Percentiles rank a stretch among this genome's conserved stretches.
These are phyloP conservation scores for Termitomyces sp. DNA, from an alignment of 768 basidiomycete species.

Conservation along the genomic window DNA sequence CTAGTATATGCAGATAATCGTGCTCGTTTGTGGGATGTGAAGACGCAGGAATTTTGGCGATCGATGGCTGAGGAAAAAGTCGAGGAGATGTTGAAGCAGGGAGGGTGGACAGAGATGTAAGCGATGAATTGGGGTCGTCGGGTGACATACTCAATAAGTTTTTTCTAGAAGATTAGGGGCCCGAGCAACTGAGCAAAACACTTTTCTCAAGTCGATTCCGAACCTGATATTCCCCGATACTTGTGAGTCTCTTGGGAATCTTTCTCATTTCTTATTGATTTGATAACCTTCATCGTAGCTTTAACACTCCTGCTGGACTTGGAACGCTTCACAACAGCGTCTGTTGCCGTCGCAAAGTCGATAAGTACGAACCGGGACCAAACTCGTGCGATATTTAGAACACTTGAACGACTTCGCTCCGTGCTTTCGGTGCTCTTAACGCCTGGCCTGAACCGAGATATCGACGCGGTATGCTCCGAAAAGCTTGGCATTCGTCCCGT, in stretches of 20 bases:
- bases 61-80: slow-evolving; percentile 78
- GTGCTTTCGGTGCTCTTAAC: slow-evolving; percentile 67
- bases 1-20: slow-evolving; percentile 73
- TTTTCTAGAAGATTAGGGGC: slow-evolving; percentile 9
- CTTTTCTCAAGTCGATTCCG: background rate
- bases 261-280: background rate
- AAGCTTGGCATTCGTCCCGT: slow-evolving; percentile 49
- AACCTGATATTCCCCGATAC: background rate
- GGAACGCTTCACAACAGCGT: slow-evolving; percentile 48
- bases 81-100: slow-evolving; percentile 65
- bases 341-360: slow-evolving; percentile 46
- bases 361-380: slow-evolving; percentile 45
- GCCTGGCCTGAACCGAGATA: slow-evolving; percentile 63
- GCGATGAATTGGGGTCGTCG: slow-evolving; percentile 8
- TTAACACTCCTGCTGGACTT: slow-evolving; percentile 49
- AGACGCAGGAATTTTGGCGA: slow-evolving; percentile 80
- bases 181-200: slow-evolving; percentile 24
- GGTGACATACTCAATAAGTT: background rate
- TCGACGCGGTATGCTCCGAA: slow-evolving; percentile 64
- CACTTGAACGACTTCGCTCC: slow-evolving; percentile 52
- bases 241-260: background rate
- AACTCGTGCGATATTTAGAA: slow-evolving; percentile 38
- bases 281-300: slow-evolving; percentile 27
- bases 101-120: slow-evolving; percentile 76
- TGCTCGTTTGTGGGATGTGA: slow-evolving; percentile 85